Evolutionary conservation across 208 protist genomes (phyloP).

Genomic region (Angomonas ambiguus): DNA sequence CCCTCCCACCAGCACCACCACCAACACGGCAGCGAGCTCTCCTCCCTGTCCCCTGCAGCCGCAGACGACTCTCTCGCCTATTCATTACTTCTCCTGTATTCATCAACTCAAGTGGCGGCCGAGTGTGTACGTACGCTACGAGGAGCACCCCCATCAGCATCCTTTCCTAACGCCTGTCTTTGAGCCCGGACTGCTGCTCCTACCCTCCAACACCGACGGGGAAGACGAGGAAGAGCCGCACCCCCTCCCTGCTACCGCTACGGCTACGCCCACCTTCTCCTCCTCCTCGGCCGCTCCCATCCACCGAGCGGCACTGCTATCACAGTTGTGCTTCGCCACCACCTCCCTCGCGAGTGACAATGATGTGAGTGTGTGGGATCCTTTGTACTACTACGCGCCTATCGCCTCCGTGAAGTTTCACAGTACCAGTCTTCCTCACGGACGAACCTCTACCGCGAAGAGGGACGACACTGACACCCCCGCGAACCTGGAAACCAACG

Average conservation of each 20-base stretch:
- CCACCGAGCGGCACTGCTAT: background rate
- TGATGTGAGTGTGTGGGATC: constrained; percentile 79
- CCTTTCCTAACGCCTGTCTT: too few species aligned
- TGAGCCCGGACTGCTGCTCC: too few species aligned
- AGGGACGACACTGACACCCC: background rate
- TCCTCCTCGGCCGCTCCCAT: too few species aligned
- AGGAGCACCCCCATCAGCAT: too few species aligned
- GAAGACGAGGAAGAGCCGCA: too few species aligned
- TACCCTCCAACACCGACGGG: too few species aligned
- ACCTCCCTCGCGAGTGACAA: constrained; percentile 42
- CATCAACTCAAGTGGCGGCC: constrained; percentile 66
- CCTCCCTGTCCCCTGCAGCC: background rate
- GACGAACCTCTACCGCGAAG: too few species aligned
- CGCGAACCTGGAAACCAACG: too few species aligned
- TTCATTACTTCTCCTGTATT: constrained; percentile 65
- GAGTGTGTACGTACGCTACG: constrained; percentile 11
- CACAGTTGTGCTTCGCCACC: constrained; percentile 79
- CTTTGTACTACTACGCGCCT: constrained; percentile 54
- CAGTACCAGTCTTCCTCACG: background rate
- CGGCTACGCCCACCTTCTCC: too few species aligned
- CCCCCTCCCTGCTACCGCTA: too few species aligned
- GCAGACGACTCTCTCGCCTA: constrained; percentile 13
- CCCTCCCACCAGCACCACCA: background rate
- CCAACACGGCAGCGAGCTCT: background rate
- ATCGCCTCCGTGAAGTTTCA: constrained; percentile 32